These are phyloP conservation scores for Hypholoma sublateritium DNA, from an alignment of 768 basidiomycete genomes.

Conservation along the genomic window DNA sequence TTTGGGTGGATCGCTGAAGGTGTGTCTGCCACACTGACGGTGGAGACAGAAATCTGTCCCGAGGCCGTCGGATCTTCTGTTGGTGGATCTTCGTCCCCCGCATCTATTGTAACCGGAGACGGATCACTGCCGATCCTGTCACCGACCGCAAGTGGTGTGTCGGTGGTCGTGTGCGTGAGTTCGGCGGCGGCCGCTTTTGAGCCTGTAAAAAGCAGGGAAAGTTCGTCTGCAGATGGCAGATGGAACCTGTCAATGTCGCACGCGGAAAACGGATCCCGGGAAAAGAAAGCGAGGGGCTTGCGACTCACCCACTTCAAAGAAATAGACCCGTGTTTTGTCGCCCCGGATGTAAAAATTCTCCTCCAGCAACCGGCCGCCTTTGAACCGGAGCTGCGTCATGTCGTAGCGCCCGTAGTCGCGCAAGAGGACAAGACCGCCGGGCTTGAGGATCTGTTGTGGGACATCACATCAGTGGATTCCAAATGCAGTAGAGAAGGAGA, in stretches of 20 bases:
- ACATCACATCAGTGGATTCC: background rate
- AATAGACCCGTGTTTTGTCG: slow-evolving; percentile 97
- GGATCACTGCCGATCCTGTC: background rate
- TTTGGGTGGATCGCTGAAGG: slow-evolving; percentile 32
- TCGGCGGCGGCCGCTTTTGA: slow-evolving; percentile 35
- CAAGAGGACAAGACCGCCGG: slow-evolving; percentile 79
- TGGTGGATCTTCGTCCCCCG: background rate
- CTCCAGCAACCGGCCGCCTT: slow-evolving; percentile 79
- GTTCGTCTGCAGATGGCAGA: slow-evolving; percentile 54
- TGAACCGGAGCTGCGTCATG: slow-evolving; percentile 93
- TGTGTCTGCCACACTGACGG: slow-evolving; percentile 1
- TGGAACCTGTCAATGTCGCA: background rate
- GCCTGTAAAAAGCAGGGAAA: slow-evolving; percentile 80
- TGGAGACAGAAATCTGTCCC: background rate
- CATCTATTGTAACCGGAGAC: background rate
- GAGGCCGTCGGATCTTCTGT: background rate
- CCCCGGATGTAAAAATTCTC: slow-evolving; percentile 97
- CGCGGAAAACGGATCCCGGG: background rate
- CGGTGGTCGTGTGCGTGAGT: slow-evolving; percentile 30
- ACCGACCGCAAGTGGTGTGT: slow-evolving; percentile 10
- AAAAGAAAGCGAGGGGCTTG: background rate
- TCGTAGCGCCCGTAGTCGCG: slow-evolving; percentile 97
- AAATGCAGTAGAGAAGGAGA: background rate
- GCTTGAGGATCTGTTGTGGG: slow-evolving; percentile 75
- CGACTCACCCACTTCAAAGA: slow-evolving; percentile 84